A percentile compares a stretch with the other conserved stretches of the same genome.
phyloP scores from a whole-genome alignment of 1,284 basidiomycete species.

The Moesziomyces antarcticus region DNA sequence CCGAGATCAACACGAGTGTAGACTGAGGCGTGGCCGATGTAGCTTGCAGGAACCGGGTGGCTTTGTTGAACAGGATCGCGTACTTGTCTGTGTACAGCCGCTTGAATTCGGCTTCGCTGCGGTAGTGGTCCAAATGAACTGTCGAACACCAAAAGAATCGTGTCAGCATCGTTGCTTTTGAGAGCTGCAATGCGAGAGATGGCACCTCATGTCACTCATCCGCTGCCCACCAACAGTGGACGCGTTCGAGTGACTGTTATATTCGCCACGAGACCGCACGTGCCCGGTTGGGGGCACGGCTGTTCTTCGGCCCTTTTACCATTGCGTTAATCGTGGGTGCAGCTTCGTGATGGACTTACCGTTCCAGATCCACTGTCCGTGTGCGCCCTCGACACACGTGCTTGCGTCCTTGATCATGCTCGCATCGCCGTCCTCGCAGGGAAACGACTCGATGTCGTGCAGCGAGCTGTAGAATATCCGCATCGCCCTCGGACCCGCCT shows the following conservation, averaged over 20 bases:
- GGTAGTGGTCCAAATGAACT: slow-evolving; percentile 84
- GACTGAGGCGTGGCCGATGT: slow-evolving; percentile 78
- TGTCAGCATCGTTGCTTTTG: neutral
- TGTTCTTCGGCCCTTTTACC: slow-evolving; percentile 65
- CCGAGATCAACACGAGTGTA: slow-evolving; percentile 74
- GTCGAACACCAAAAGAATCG: slow-evolving; percentile 70
- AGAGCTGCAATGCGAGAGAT: neutral
- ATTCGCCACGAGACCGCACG: slow-evolving; percentile 18
- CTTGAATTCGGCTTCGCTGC: slow-evolving; percentile 81
- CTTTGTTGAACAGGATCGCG: slow-evolving; percentile 77
- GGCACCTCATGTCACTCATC: slow-evolving; percentile 27
- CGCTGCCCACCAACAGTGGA: neutral
- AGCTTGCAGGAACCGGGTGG: slow-evolving; percentile 77
- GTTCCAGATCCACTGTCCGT: slow-evolving; percentile 82
- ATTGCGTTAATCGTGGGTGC: slow-evolving; percentile 36
- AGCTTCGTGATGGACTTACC: slow-evolving; percentile 22
- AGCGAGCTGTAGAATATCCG: slow-evolving; percentile 87
- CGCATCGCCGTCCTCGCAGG: slow-evolving; percentile 89
- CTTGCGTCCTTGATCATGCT: slow-evolving; percentile 81
- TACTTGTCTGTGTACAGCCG: slow-evolving; percentile 80
- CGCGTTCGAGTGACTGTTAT: neutral
- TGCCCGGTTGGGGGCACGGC: neutral
- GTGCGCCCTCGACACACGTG: slow-evolving; percentile 81
- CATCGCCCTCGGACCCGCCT: slow-evolving; percentile 67
- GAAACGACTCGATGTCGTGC: slow-evolving; percentile 88